Conservation (phyloP, 176 grass and related monocot genomes). For the Hyparrhenia diplandra region DNA sequence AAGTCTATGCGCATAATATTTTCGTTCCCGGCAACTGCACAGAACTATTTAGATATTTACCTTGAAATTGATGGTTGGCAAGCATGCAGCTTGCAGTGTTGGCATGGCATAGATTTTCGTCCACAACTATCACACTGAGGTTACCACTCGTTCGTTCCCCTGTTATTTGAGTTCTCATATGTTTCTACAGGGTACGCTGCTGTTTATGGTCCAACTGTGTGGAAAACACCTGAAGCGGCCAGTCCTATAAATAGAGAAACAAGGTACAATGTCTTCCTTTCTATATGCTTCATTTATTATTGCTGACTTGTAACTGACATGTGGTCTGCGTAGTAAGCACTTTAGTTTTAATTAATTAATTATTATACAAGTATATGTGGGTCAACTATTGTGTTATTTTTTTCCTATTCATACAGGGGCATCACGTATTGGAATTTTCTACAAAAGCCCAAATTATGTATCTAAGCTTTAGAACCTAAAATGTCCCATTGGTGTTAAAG, state of each 20-base stretch:
- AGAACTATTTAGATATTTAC: neutral
- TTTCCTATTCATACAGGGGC: neutral
- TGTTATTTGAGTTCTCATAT: neutral
- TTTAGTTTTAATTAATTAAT: neutral
- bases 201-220: neutral
- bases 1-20: neutral
- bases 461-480: neutral
- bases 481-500: neutral
- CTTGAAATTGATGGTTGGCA: neutral
- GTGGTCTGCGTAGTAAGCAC: neutral
- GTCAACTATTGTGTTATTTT: neutral
- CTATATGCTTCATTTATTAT: neutral
- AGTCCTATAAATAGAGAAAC: neutral
- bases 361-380: neutral
- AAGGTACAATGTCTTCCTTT: neutral
- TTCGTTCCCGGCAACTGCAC: neutral
- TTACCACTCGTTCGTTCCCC: neutral
- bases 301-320: neutral
- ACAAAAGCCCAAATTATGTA: neutral
- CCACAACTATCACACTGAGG: constrained; percentile 3
- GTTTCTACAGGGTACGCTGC: neutral
- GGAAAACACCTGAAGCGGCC: neutral
- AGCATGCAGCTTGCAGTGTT: neutral
- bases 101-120: constrained; percentile 7
- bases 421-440: neutral